Conservation (phyloP, 768 basidiomycete species). For the Melanogaster broomeanus region DNA sequence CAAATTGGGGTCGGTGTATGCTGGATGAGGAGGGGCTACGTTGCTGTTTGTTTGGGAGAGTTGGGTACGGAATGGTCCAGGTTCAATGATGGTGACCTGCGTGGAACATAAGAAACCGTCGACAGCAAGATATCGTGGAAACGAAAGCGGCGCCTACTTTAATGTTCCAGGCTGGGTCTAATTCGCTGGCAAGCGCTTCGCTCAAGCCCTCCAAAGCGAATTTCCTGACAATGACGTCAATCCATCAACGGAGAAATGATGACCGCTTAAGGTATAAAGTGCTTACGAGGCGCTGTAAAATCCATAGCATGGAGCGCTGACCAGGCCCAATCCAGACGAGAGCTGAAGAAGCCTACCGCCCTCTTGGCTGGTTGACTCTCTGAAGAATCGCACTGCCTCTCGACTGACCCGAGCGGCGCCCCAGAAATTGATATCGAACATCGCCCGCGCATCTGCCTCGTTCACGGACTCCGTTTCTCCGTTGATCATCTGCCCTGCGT, state of each 20-base stretch:
- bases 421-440: conserved; percentile 39
- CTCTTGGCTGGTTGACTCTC: conserved; percentile 30
- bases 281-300: conserved; percentile 21
- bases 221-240: background rate
- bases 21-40: conserved; percentile 7
- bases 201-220: conserved; percentile 32
- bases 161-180: conserved; percentile 32
- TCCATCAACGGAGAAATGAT: background rate
- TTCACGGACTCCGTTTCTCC: conserved; percentile 35
- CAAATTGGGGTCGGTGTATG: conserved; percentile 14
- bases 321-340: conserved; percentile 21
- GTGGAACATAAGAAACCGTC: background rate
- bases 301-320: background rate
- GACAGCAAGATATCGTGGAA: background rate
- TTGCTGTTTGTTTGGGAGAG: background rate
- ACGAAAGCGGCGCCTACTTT: conserved; percentile 12
- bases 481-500: conserved; percentile 23
- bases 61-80: conserved; percentile 17
- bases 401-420: conserved; percentile 22
- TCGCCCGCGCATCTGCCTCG: conserved; percentile 26
- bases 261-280: background rate
- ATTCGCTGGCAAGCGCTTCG: conserved; percentile 22
- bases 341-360: conserved; percentile 31
- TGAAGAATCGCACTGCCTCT: conserved; percentile 28
- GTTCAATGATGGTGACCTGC: conserved; percentile 4